Conservation (phyloP, 306 rosid genomes). For the Corylus americana region DNA sequence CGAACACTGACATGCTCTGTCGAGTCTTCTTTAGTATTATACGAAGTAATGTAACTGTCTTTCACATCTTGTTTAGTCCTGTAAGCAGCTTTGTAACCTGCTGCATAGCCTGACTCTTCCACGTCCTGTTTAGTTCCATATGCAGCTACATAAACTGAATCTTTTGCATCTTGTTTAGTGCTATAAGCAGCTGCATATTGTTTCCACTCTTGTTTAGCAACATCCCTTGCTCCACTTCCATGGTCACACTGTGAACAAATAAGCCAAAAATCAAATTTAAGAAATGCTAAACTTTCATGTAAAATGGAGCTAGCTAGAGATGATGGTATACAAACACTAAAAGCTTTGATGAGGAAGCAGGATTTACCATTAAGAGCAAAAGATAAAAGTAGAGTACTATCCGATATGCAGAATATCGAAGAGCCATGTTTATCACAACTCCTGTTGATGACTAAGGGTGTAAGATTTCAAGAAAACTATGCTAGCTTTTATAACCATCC, state of each 20-base stretch:
- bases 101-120: not conserved
- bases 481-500: not conserved
- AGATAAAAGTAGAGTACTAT: conserved; percentile 8
- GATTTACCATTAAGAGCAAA: conserved; percentile 14
- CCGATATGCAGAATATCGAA: conserved; percentile 1
- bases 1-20: not conserved
- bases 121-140: not conserved
- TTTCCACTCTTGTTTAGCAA: not conserved
- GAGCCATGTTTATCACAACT: conserved; percentile 11
- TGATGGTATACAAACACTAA: not conserved
- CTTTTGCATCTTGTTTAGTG: not conserved
- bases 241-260: conserved; percentile 4
- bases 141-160: not conserved
- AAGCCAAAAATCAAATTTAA: not conserved
- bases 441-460: not conserved
- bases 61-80: not conserved
- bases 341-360: not conserved
- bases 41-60: not conserved
- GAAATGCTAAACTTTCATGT: not conserved
- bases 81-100: not conserved
- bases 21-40: no score
- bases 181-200: not conserved
- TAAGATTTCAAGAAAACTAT: not conserved
- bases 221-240: conserved; percentile 26
- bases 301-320: not conserved